Base-by-base conservation (phyloP, 805 yeast species). In the Candida broadrunensis region DNA sequence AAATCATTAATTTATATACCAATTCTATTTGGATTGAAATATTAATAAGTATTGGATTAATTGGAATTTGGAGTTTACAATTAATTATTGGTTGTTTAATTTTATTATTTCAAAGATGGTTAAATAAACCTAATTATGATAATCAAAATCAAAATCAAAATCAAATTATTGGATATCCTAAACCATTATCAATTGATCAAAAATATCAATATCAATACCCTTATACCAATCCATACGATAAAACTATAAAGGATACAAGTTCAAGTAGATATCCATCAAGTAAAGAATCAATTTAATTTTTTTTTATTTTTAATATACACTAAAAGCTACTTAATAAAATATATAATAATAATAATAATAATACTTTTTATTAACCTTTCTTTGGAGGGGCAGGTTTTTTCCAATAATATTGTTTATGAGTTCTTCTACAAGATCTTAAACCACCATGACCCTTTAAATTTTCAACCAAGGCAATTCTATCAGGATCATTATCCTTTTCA, bases 341-440 rank as follows among this genome's bases (percentile, higher is more conserved):
- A 5, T 17, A 29, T 29, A 29, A 5, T 18, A 17, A 14, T 14
- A 17, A 5, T 14, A 7, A 14, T 13, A 14, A 8, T 17, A 29
- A 29, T 29, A 17, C 6, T 11, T 26, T 26, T 11, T 7, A 26
- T 26, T 9, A 5, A 5, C 12, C 5, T 45, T 65, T 65, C 56
- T 69, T 69, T 39, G 62, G 65, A 8, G 75, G 68, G 2, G 75
- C 73, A 5, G 86, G 86, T 49, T 71, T 77, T 55, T 78, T 77
- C 86, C 88, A 83, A 61, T 78, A 82, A 58, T 83, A 83, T 61
- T 85, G 99, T 65, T 93, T 93, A 66, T 90, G 99, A 1, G 87
- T 86, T 65, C 85, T 88, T 67, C 99, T 79, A 65, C 98, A 93
- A 33, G 85, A 80, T 61, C 99, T 78, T 50, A 91, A 70, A 2